Percentiles rank a stretch among this genome's conserved stretches.
Evolutionary conservation across 2,329 filamentous ascomycete species (phyloP).

Genomic region (Fusarium phyllophilum): DNA sequence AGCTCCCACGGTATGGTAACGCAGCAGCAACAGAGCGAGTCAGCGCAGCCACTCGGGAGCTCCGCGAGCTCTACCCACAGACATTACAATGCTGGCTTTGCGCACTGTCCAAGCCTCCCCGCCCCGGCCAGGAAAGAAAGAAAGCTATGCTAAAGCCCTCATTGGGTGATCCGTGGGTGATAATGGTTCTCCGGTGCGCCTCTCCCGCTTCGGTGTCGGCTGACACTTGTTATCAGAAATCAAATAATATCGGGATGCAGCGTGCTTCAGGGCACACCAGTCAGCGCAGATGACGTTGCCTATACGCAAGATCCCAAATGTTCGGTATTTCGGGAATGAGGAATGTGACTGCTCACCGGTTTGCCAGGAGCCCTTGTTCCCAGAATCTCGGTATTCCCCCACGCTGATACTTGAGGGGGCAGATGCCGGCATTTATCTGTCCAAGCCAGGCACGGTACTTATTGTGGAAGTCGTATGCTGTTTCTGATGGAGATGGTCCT

Average conservation of each 20-base stretch:
- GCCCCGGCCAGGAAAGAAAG: not conserved
- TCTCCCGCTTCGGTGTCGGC: constrained; percentile 15
- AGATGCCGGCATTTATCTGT: constrained; percentile 15
- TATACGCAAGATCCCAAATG: constrained; percentile 22
- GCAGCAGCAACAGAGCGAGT: constrained; percentile 8
- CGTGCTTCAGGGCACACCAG: constrained; percentile 3
- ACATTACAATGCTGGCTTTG: constrained; percentile 1
- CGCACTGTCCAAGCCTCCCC: constrained; percentile 4
- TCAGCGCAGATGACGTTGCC: constrained; percentile 23
- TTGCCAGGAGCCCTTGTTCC: constrained; percentile 36
- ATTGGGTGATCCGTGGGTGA: not conserved
- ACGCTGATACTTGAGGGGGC: constrained; percentile 18
- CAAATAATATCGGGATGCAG: constrained; percentile 17
- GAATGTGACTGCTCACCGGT: constrained; percentile 41
- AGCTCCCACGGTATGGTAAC: constrained; percentile 13
- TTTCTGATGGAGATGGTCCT: not conserved
- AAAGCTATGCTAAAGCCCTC: not conserved
- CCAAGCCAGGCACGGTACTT: constrained; percentile 4
- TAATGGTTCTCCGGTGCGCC: constrained; percentile 8
- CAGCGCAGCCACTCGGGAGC: constrained; percentile 30
- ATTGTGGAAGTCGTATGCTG: not conserved
- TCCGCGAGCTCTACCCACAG: constrained; percentile 11
- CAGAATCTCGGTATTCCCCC: constrained; percentile 33
- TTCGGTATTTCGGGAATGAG: constrained; percentile 25
- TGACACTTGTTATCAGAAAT: constrained; percentile 20